These are phyloP conservation scores for Starmera dryadoides DNA, from an alignment of 805 yeast species.

Conservation along the genomic window DNA sequence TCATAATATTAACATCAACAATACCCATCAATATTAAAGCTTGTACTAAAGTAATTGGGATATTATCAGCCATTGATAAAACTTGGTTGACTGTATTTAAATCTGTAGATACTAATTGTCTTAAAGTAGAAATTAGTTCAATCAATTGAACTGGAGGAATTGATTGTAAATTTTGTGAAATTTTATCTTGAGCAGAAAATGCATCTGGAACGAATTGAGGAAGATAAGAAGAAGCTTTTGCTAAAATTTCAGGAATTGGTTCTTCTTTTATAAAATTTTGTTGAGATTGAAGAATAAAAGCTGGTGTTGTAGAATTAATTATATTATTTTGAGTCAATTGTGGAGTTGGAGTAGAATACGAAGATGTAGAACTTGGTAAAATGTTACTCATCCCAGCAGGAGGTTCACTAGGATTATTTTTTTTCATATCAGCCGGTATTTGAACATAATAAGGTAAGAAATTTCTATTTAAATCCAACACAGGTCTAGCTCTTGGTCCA, in stretches of 20 bases:
- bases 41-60: constrained; percentile 66
- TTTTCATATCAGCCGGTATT: constrained; percentile 41
- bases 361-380: no score
- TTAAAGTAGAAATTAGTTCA: constrained; percentile 61
- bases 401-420: not conserved
- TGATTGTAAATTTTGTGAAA: constrained; percentile 52
- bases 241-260: constrained; percentile 38
- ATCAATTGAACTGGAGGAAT: constrained; percentile 68
- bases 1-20: constrained; percentile 61
- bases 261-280: constrained; percentile 8
- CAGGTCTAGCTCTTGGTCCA: constrained; percentile 29
- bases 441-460: constrained; percentile 50
- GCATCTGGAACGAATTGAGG: constrained; percentile 41
- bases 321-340: not conserved
- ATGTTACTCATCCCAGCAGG: not conserved
- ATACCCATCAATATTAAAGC: constrained; percentile 73
- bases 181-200: constrained; percentile 46
- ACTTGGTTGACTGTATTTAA: constrained; percentile 44
- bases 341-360: not conserved
- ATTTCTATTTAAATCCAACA: constrained; percentile 36
- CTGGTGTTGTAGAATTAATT: constrained; percentile 5
- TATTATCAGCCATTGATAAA: constrained; percentile 43
- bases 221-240: constrained; percentile 48
- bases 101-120: constrained; percentile 29
- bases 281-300: constrained; percentile 4